phyloP scores from a whole-genome alignment of 2,329 filamentous ascomycete genomes.

The Ceratocystis huliohia region DNA sequence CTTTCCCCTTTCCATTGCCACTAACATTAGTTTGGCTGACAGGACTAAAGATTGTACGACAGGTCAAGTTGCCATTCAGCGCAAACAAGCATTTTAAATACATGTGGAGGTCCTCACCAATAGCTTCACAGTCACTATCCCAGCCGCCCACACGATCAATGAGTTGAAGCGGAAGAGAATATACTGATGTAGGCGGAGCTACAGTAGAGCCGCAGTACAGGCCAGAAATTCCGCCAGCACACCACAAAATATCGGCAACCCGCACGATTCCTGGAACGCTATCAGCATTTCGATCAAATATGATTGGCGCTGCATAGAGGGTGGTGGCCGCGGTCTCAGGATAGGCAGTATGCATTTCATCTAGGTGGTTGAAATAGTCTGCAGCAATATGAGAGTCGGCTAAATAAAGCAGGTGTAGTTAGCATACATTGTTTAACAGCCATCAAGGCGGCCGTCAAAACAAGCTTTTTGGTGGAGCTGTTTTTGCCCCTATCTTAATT shows the following conservation, averaged over 20 bases:
- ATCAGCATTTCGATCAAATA: slow-evolving; percentile 63
- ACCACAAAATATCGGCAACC: slow-evolving; percentile 61
- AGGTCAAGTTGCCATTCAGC: slow-evolving; percentile 54
- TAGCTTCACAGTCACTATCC: slow-evolving; percentile 58
- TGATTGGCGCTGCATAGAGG: slow-evolving; percentile 56
- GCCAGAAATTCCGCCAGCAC: slow-evolving; percentile 56
- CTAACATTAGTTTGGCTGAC: slow-evolving; percentile 63
- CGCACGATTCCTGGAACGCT: slow-evolving; percentile 54
- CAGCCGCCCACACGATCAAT: slow-evolving; percentile 58
- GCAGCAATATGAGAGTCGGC: slow-evolving; percentile 58
- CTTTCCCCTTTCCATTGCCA: slow-evolving; percentile 42
- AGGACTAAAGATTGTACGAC: slow-evolving; percentile 51
- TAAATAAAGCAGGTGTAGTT: slow-evolving; percentile 27
- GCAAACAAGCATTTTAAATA: slow-evolving; percentile 68
- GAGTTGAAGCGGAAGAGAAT: slow-evolving; percentile 54
- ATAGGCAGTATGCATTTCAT: slow-evolving; percentile 47
- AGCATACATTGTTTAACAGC: not conserved
- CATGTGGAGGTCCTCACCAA: slow-evolving; percentile 67
- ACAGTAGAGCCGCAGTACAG: slow-evolving; percentile 51
- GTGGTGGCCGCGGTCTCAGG: slow-evolving; percentile 49
- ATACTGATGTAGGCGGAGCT: slow-evolving; percentile 60
- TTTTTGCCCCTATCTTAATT: not conserved
- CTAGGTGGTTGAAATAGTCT: slow-evolving; percentile 54
- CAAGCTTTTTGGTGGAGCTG: not conserved
- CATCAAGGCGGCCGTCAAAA: not conserved